A percentile compares a stretch with the other conserved stretches of the same genome.
These are phyloP conservation scores for Macrocybe sp. DNA, from an alignment of 1,284 basidiomycete genomes.

Conservation along the genomic window DNA sequence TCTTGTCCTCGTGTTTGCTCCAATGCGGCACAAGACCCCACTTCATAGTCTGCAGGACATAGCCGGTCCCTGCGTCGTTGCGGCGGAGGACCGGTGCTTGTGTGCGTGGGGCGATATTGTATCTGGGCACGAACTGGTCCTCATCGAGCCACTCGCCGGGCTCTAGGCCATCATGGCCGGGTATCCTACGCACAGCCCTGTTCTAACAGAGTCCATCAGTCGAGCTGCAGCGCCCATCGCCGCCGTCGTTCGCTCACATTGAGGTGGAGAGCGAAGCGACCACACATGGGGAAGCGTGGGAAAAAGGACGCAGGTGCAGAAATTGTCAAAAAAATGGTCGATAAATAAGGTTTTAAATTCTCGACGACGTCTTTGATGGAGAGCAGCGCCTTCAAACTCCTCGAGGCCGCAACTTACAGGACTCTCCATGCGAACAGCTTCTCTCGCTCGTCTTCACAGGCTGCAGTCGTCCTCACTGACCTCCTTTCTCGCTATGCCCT, in stretches of 20 bases:
- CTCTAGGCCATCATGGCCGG: conserved; percentile 28
- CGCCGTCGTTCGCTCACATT: conserved; percentile 27
- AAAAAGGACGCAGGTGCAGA: not conserved
- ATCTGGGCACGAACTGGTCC: conserved; percentile 53
- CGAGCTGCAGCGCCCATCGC: no score
- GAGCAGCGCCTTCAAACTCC: conserved; percentile 37
- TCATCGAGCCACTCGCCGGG: conserved; percentile 61
- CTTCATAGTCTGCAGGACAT: conserved; percentile 72
- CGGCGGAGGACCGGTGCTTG: conserved; percentile 62
- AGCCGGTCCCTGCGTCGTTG: conserved; percentile 15
- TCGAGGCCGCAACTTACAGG: conserved; percentile 62
- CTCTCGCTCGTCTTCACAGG: conserved; percentile 65
- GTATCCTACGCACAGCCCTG: conserved; percentile 24
- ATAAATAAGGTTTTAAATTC: not conserved
- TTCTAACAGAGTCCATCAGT: conserved; percentile 16
- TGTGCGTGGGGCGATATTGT: conserved; percentile 71
- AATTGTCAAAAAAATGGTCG: no score
- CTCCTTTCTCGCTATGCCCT: conserved; percentile 66
- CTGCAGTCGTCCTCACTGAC: conserved; percentile 63
- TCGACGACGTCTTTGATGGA: conserved; percentile 31
- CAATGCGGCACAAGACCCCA: conserved; percentile 91
- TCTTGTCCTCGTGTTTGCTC: conserved; percentile 69
- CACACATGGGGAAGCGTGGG: conserved; percentile 44
- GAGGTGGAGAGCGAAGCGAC: conserved; percentile 54
- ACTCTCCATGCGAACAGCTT: conserved; percentile 73